phyloP scores from a whole-genome alignment of 75 land plant genomes.

The Pinus albicaulis region DNA sequence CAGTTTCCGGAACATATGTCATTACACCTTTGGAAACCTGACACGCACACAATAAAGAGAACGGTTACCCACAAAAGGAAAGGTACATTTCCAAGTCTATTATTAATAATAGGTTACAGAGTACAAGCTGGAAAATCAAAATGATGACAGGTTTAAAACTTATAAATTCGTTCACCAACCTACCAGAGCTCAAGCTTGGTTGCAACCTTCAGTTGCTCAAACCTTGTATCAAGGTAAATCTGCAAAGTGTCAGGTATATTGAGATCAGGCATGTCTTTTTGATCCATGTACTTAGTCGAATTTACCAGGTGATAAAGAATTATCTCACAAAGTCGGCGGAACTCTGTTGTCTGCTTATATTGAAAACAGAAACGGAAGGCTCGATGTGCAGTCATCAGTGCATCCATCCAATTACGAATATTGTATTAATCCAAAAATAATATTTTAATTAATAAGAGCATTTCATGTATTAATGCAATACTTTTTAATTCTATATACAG shows the following conservation, averaged over 20 bases:
- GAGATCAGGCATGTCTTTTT: constrained; percentile 90
- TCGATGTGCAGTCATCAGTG: constrained; percentile 93
- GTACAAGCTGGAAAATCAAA: no score
- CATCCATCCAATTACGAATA: background rate
- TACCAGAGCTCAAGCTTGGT: constrained; percentile 97
- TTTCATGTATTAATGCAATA: no score
- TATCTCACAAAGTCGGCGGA: constrained; percentile 92
- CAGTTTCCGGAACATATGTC: constrained; percentile 82
- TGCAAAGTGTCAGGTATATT: constrained; percentile 89
- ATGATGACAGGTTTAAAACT: background rate
- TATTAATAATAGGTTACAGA: no score
- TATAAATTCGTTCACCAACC: constrained; percentile 30
- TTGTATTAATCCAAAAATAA: background rate
- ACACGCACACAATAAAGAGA: background rate
- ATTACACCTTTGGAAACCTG: constrained; percentile 87
- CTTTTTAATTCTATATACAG: no score
- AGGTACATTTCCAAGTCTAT: no score
- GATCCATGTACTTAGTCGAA: constrained; percentile 89
- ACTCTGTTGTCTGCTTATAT: constrained; percentile 93
- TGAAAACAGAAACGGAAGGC: constrained; percentile 97
- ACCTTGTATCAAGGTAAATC: constrained; percentile 84
- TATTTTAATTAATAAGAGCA: no score
- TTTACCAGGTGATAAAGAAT: constrained; percentile 84
- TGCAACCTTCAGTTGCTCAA: constrained; percentile 94
- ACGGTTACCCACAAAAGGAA: no score